Percentiles rank a stretch among this genome's conserved stretches.
Evolutionary conservation across 1,284 basidiomycete species (phyloP).

Genomic region (Ceratobasidium sp.): DNA sequence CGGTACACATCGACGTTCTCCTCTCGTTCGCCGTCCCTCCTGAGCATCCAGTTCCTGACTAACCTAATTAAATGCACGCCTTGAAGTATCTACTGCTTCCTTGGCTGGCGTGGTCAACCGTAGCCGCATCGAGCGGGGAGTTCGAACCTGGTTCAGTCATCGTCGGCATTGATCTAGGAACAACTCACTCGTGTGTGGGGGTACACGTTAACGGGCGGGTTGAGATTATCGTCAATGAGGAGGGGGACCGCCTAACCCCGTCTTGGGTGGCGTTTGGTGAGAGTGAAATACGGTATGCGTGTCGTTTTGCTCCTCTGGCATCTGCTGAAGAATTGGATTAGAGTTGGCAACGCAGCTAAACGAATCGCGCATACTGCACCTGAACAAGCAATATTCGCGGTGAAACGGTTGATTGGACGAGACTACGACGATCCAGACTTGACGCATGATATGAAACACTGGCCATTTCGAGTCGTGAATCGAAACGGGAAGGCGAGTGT

Average conservation of each 20-base stretch:
- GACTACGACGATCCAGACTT: background rate
- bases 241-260: conserved; percentile 1
- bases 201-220: background rate
- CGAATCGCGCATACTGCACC: background rate
- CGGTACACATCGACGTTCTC: background rate
- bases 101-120: background rate
- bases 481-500: conserved; percentile 70
- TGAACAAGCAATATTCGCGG: background rate
- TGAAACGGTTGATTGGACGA: background rate
- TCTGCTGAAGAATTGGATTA: background rate
- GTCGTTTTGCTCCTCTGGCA: background rate
- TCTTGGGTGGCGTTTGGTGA: background rate
- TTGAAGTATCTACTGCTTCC: background rate
- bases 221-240: background rate
- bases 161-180: conserved; percentile 89
- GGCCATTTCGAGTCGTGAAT: conserved; percentile 68
- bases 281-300: background rate
- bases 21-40: background rate
- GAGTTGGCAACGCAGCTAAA: background rate
- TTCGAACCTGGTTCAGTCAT: background rate
- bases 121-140: background rate
- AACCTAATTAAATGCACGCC: background rate
- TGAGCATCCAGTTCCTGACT: background rate
- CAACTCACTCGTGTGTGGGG: conserved; percentile 53
- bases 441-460: conserved; percentile 39